Percentiles rank a stretch among this genome's conserved stretches.
Evolutionary conservation across 208 protist genomes (phyloP).

Genomic region (Leishmania turanica): DNA sequence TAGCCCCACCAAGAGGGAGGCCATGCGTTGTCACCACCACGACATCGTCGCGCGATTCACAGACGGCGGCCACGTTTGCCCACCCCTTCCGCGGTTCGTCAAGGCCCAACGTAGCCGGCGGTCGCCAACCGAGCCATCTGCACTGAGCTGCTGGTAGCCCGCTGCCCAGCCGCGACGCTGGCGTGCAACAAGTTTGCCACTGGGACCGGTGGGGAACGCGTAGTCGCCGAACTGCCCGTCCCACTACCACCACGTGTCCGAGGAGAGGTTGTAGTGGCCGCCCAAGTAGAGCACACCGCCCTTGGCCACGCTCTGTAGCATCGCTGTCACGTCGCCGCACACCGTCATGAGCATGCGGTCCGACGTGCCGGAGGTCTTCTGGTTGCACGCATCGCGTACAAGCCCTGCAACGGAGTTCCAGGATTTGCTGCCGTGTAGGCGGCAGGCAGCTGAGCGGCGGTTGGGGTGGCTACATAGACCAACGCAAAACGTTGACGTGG

Average conservation of each 20-base stretch:
- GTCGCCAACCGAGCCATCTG: background rate
- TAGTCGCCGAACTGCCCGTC: background rate
- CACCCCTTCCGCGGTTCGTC: conserved; percentile 4
- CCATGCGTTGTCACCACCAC: background rate
- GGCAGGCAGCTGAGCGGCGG: conserved; percentile 2
- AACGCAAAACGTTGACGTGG: background rate
- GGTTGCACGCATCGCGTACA: conserved; percentile 4
- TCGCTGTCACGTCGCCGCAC: background rate
- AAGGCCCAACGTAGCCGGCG: conserved; percentile 19
- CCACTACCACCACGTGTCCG: conserved; percentile 1
- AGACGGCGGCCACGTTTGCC: conserved; percentile 16
- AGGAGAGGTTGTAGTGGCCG: background rate
- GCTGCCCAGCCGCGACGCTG: background rate
- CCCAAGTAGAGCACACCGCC: background rate
- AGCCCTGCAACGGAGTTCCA: background rate
- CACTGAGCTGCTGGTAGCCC: conserved; percentile 12
- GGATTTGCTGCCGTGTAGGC: background rate
- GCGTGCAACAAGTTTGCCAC: background rate
- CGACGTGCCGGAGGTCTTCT: background rate
- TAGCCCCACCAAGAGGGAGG: conserved; percentile 11
- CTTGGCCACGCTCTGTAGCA: background rate
- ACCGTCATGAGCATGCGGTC: conserved; percentile 10
- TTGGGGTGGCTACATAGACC: background rate
- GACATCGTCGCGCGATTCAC: conserved; percentile 3
- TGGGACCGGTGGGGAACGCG: background rate